Base-by-base conservation (phyloP, 1,284 basidiomycete species). In the Cutaneotrichosporon spelunceum region DNA sequence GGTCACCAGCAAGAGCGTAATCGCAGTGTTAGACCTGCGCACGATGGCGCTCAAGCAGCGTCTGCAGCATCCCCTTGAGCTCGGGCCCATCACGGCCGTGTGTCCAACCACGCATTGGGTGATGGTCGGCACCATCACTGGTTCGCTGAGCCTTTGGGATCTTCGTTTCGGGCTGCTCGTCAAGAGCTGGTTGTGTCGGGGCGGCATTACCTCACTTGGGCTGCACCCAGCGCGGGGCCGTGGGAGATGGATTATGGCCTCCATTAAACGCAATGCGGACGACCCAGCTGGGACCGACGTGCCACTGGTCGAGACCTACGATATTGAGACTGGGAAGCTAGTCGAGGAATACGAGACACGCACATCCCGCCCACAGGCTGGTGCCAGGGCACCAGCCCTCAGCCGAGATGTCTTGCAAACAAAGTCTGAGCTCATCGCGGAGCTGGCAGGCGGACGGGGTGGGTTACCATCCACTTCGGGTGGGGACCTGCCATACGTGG, bases 91-190 rank as follows among this genome's bases (percentile, higher is more conserved):
- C 57, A 89, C 91, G 0, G 86, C 87, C 53, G 77, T 96, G 56
- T 95, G 91, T 68, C 84, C 85, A 27, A 89, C 88, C 68, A 85
- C 85, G 27, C 85, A 89, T 4, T 98, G 95, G 95, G 81, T 93
- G 36, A 82, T 95, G 7, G 86, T 90, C 30, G 94, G 92, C 2
- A 95, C 94, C 0, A 85, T 88, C 2, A 85, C 85, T 1, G 95
- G 95, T 5, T 84, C 88, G 10, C 80, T 98, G 8, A 87, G 88
- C 3, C 82, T 98, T 1, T 98, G 94, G 93, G 95, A 99, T 79
- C 84, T 93, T 56, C 87, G 95, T 2, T 98, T 98, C 68, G 91
- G 92, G 0, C 81, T 98, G n/a, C 80, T 90, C 7, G 81, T 98
- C 68, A 88, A 89, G 73, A 89, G 86, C 55, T 97, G 94, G 94